Base-by-base conservation (phyloP, 441 rosid species). In the Hura crepitans region DNA sequence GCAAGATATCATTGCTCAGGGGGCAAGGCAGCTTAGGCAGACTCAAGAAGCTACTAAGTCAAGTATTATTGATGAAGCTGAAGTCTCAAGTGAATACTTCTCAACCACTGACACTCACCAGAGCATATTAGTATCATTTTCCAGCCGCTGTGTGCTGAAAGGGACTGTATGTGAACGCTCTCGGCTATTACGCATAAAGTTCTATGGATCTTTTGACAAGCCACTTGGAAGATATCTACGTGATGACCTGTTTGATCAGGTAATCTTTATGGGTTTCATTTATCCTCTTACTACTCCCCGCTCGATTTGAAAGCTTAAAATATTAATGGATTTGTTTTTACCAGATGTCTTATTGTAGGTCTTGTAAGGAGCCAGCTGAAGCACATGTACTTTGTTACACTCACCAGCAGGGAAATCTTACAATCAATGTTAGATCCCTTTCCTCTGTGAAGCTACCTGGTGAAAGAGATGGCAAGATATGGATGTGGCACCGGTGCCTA, bases 401-500 rank as follows among this genome's bases (percentile, higher is more conserved):
- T 49, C 97, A 90, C 78, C 93, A 87, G 81, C 96, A 92, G 76
- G 98, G 98, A 42, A 94, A 94, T 76, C 92, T 94, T 49, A 94
- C 93, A 13, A 93, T 94, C 77, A 90, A 88, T 72, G 97, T 94
- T 70, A 85, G 89, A 75, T 84, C 81, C 42, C 88, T 84, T 51
- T 49, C 90, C n/a, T 83, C 88, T 43, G 79, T 78, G 63, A 90
- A 83, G 80, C 85, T 94, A n/a, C 93, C 92, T 20, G 98, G 98
- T 72, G 96, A 86, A 72, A 85, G 73, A 70, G 98, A 94, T 79
- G 98, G 91, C 69, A 92, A 85, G 79, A 92, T 94, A 77, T 94
- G 98, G 98, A 92, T 94, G 98, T 94, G 98, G 97, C 98, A 94
- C 63, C 89, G 98, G 22, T 94, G 98, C 90, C 76, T 94, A 39